phyloP scores from a whole-genome alignment of 495 filamentous ascomycete genomes.

The Tuber aestivum region DNA sequence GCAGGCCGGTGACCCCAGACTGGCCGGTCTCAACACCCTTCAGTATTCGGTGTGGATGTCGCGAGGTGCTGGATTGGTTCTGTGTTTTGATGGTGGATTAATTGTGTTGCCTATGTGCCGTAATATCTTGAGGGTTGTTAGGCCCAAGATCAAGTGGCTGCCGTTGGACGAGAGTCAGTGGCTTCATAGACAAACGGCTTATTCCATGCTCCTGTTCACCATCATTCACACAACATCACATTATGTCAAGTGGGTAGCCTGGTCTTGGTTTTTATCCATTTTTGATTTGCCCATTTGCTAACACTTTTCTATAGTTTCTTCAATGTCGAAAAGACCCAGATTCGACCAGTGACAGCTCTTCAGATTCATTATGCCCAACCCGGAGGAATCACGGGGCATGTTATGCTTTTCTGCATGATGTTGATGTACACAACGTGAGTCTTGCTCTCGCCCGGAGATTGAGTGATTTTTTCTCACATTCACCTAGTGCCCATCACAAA shows the following conservation, averaged over 20 bases:
- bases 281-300: not conserved
- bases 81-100: slow-evolving; percentile 76
- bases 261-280: not conserved
- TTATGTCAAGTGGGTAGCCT: slow-evolving; percentile 80
- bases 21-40: slow-evolving; percentile 74
- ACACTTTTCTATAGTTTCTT: slow-evolving; percentile 61
- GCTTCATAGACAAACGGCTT: slow-evolving; percentile 96
- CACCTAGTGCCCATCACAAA: slow-evolving; percentile 62
- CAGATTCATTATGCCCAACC: slow-evolving; percentile 87
- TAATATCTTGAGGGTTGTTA: slow-evolving; percentile 72
- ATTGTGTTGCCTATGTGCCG: slow-evolving; percentile 93
- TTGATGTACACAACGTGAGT: slow-evolving; percentile 83
- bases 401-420: slow-evolving; percentile 98
- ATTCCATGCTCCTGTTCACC: slow-evolving; percentile 75
- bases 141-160: slow-evolving; percentile 80
- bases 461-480: slow-evolving; percentile 4
- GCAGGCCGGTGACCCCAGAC: slow-evolving; percentile 58
- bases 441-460: not conserved
- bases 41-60: slow-evolving; percentile 91
- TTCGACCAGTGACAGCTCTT: slow-evolving; percentile 74
- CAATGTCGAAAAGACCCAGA: slow-evolving; percentile 81
- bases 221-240: slow-evolving; percentile 71
- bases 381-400: slow-evolving; percentile 89
- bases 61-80: slow-evolving; percentile 76
- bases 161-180: slow-evolving; percentile 92